phyloP scores from a whole-genome alignment of 257 asterid species.

The Gardenia jasminoides region DNA sequence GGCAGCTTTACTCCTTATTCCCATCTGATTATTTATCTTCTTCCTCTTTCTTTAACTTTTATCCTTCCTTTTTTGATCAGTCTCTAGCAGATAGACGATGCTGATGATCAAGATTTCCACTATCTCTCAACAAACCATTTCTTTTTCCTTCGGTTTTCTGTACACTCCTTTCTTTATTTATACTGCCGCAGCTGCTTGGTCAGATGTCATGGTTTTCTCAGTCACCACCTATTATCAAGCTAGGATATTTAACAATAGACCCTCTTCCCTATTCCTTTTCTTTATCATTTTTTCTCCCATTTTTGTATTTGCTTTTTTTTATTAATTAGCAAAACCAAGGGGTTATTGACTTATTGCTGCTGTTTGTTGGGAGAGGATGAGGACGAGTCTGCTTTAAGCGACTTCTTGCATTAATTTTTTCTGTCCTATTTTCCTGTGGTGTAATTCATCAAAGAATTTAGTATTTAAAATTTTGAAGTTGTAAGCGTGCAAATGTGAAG shows the following conservation, averaged over 20 bases:
- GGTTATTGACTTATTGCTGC: background rate
- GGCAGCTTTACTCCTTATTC: slow-evolving; percentile 87
- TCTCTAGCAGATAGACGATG: background rate
- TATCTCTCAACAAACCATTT: background rate
- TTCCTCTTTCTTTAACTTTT: background rate
- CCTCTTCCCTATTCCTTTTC: too few species aligned
- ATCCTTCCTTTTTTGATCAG: background rate
- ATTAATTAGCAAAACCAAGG: too few species aligned
- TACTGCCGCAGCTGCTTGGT: background rate
- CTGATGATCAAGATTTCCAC: background rate
- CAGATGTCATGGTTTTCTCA: slow-evolving; percentile 4
- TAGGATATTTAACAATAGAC: background rate
- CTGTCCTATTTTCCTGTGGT: too few species aligned
- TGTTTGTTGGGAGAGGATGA: background rate
- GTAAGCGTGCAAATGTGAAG: too few species aligned
- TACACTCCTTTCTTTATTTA: background rate
- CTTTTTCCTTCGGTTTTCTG: background rate
- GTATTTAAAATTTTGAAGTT: too few species aligned
- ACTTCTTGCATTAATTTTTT: too few species aligned
- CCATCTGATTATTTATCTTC: slow-evolving; percentile 27
- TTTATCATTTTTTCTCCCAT: too few species aligned
- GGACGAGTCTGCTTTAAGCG: slow-evolving; percentile 1
- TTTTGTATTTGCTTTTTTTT: too few species aligned
- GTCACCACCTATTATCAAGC: background rate
- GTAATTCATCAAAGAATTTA: too few species aligned